Conservation (phyloP, 495 filamentous ascomycete species). For the Penicillium riverlandense region DNA sequence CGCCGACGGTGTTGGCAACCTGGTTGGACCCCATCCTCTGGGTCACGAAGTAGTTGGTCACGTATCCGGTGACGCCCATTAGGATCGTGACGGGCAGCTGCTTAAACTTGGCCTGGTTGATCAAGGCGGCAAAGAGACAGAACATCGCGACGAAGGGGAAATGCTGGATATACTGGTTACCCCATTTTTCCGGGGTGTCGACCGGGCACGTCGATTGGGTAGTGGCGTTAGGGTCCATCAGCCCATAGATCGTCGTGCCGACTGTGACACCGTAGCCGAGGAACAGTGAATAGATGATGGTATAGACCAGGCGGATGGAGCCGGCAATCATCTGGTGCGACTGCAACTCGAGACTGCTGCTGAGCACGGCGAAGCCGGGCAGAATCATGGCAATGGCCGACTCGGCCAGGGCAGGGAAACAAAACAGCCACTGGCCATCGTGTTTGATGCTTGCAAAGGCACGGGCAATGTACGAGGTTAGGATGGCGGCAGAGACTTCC, state of each 20-base stretch:
- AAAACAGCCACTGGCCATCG: slow-evolving; percentile 53
- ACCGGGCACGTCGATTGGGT: slow-evolving; percentile 53
- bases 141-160: slow-evolving; percentile 65
- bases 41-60: slow-evolving; percentile 71
- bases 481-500: slow-evolving; percentile 72
- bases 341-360: slow-evolving; percentile 76
- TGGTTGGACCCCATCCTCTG: slow-evolving; percentile 63
- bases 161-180: slow-evolving; percentile 26
- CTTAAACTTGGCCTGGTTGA: slow-evolving; percentile 82
- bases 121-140: slow-evolving; percentile 66
- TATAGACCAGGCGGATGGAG: slow-evolving; percentile 85
- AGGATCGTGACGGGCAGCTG: slow-evolving; percentile 74
- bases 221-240: slow-evolving; percentile 66
- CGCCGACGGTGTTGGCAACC: slow-evolving; percentile 74
- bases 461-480: slow-evolving; percentile 76
- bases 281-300: slow-evolving; percentile 88
- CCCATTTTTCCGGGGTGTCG: slow-evolving; percentile 27
- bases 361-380: slow-evolving; percentile 76
- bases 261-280: slow-evolving; percentile 94
- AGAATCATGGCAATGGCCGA: slow-evolving; percentile 85
- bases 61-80: slow-evolving; percentile 71
- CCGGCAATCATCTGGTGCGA: slow-evolving; percentile 78
- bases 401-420: slow-evolving; percentile 82
- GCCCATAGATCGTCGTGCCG: slow-evolving; percentile 81
- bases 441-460: slow-evolving; percentile 68